Percentiles rank a stretch among this genome's conserved stretches.
phyloP scores from a whole-genome alignment of 148 eudicot genomes.

The Vaccinium corymbosum region DNA sequence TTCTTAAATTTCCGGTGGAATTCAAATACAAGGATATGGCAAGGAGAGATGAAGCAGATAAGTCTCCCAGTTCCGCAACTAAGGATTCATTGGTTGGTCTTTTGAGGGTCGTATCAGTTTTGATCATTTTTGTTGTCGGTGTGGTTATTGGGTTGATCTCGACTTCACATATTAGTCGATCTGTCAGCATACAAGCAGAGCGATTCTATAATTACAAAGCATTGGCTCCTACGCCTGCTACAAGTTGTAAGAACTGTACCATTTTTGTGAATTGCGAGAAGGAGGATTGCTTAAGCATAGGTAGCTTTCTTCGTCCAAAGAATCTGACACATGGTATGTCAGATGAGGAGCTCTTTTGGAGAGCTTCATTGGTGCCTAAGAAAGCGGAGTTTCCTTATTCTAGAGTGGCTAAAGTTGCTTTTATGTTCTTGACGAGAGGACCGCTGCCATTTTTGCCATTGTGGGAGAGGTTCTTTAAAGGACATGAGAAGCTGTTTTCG shows the following conservation, averaged over 20 bases:
- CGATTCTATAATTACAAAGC: slow-evolving; percentile 21
- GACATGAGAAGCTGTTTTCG: slow-evolving; percentile 49
- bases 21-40: neutral
- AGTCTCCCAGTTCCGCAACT: slow-evolving; percentile 8
- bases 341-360: slow-evolving; percentile 71
- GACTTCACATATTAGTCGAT: slow-evolving; percentile 58
- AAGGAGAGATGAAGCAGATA: slow-evolving; percentile 40
- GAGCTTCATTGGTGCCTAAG: slow-evolving; percentile 73
- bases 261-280: slow-evolving; percentile 26
- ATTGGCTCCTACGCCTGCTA: slow-evolving; percentile 13
- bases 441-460: slow-evolving; percentile 64
- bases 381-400: slow-evolving; percentile 49
- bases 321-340: slow-evolving; percentile 47
- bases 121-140: slow-evolving; percentile 62
- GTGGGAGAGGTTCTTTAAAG: slow-evolving; percentile 84
- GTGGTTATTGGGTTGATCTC: slow-evolving; percentile 62
- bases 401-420: slow-evolving; percentile 67
- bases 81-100: slow-evolving; percentile 52
- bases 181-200: slow-evolving; percentile 29
- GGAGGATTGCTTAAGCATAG: slow-evolving; percentile 41
- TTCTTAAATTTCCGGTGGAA: neutral
- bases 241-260: slow-evolving; percentile 15
- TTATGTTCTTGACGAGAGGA: slow-evolving; percentile 79
- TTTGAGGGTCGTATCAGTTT: slow-evolving; percentile 35
- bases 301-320: slow-evolving; percentile 36